phyloP scores from a whole-genome alignment of 192 early-diverging fungal genomes.

The Backusella macrospora region DNA sequence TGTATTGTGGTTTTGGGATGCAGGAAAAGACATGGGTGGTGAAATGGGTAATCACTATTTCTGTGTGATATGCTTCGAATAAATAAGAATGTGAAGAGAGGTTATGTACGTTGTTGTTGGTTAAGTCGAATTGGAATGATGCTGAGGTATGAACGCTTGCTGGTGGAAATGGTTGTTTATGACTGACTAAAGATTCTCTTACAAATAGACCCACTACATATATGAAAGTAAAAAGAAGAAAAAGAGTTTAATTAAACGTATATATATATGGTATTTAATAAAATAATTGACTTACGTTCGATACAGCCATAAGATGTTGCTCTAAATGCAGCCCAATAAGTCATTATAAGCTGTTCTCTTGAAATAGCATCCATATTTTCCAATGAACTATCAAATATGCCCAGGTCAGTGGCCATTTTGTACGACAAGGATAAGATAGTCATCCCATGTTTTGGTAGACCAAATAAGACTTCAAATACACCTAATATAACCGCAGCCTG shows the following conservation, averaged over 20 bases:
- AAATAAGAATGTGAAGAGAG: not conserved
- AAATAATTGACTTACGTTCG: constrained; percentile 24
- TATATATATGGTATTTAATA: not conserved
- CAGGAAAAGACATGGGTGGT: constrained; percentile 1
- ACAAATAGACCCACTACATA: constrained; percentile 24
- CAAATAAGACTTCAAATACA: constrained; percentile 31
- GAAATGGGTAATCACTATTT: not conserved
- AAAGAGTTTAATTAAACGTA: no score
- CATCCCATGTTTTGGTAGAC: constrained; percentile 30
- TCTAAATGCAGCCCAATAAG: constrained; percentile 28
- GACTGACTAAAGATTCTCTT: constrained; percentile 7
- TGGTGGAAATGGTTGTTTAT: constrained; percentile 13
- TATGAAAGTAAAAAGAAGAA: not conserved
- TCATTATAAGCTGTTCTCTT: constrained; percentile 21
- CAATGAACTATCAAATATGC: not conserved
- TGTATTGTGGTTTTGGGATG: constrained; percentile 12
- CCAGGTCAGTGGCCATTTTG: constrained; percentile 15
- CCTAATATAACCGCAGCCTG: constrained; percentile 33
- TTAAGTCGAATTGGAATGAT: constrained; percentile 26
- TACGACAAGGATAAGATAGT: constrained; percentile 25
- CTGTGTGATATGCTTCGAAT: constrained; percentile 2
- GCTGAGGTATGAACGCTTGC: not conserved
- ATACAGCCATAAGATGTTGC: constrained; percentile 23
- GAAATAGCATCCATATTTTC: constrained; percentile 18
- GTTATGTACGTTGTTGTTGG: not conserved